These are phyloP conservation scores for Akanthomyces dipterigenus DNA, from an alignment of 2,329 filamentous ascomycete genomes.

Conservation along the genomic window DNA sequence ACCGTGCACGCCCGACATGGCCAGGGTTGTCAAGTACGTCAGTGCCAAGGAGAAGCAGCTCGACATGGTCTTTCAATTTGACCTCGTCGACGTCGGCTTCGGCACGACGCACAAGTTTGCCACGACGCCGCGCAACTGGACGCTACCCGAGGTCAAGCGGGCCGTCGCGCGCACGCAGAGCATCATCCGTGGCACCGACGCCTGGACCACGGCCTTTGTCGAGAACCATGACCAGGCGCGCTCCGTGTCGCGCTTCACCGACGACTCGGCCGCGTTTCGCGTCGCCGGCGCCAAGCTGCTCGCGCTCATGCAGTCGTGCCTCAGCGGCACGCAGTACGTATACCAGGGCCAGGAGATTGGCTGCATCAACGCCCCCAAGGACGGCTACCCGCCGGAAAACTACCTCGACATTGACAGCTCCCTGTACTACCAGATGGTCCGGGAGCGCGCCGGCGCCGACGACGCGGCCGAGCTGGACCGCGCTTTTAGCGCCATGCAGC, in stretches of 20 bases:
- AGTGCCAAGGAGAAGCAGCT: constrained; percentile 51
- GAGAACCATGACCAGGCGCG: constrained; percentile 61
- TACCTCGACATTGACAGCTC: constrained; percentile 44
- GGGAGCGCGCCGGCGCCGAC: constrained; percentile 21
- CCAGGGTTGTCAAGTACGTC: constrained; percentile 53
- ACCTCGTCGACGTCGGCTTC: constrained; percentile 55
- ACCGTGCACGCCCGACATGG: constrained; percentile 52
- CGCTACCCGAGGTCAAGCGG: constrained; percentile 40
- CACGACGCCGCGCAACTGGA: constrained; percentile 38
- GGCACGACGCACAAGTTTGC: constrained; percentile 46
- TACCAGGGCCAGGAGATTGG: constrained; percentile 65
- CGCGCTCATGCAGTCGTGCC: constrained; percentile 43
- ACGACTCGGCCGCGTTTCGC: constrained; percentile 42
- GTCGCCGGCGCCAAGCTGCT: constrained; percentile 50
- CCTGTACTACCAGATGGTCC: constrained; percentile 28
- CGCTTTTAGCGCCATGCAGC: constrained; percentile 24
- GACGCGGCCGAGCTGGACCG: constrained; percentile 30
- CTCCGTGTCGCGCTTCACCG: constrained; percentile 47
- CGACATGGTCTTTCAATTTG: constrained; percentile 65
- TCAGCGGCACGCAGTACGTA: constrained; percentile 56
- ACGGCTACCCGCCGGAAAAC: constrained; percentile 53
- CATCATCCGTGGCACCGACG: constrained; percentile 45
- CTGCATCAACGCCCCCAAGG: constrained; percentile 51
- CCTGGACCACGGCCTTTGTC: constrained; percentile 59
- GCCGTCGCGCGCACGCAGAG: constrained; percentile 43